Percentiles rank a stretch among this genome's conserved stretches.
phyloP scores from a whole-genome alignment of 345 rosid species.

The Lumnitzera racemosa region DNA sequence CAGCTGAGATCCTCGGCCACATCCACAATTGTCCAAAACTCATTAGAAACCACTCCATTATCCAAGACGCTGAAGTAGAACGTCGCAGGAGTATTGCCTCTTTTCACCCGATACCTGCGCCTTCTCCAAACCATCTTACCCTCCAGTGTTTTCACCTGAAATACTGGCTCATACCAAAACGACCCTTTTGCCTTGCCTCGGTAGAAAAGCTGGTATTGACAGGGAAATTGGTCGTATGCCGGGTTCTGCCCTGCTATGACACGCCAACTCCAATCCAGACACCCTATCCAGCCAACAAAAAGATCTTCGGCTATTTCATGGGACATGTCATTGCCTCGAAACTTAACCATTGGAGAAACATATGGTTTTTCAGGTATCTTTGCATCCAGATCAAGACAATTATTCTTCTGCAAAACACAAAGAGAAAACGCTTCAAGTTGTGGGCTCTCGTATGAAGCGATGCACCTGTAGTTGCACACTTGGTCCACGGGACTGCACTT shows the following conservation, averaged over 20 bases:
- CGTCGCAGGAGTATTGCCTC: conserved; percentile 60
- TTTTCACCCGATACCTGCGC: conserved; percentile 72
- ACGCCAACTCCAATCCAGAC: conserved; percentile 87
- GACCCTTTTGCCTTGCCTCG: conserved; percentile 87
- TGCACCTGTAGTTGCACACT: conserved; percentile 86
- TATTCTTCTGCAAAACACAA: conserved; percentile 79
- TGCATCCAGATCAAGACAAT: conserved; percentile 75
- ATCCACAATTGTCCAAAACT: conserved; percentile 82
- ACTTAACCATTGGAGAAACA: conserved; percentile 61
- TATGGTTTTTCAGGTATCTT: conserved; percentile 62
- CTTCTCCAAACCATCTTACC: conserved; percentile 79
- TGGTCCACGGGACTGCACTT: conserved; percentile 87
- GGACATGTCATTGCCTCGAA: conserved; percentile 48
- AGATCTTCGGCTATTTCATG: conserved; percentile 77
- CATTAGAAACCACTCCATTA: conserved; percentile 88
- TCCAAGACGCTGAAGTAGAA: conserved; percentile 81
- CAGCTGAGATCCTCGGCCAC: conserved; percentile 80
- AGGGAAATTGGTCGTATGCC: conserved; percentile 92
- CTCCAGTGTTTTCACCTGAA: conserved; percentile 74
- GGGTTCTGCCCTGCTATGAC: conserved; percentile 94
- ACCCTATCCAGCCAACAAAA: conserved; percentile 87
- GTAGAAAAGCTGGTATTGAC: conserved; percentile 88
- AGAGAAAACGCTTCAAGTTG: conserved; percentile 79
- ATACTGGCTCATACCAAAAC: conserved; percentile 92
- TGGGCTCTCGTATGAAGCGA: conserved; percentile 92